Evolutionary conservation across 1,284 basidiomycete genomes (phyloP), one percentile per base, ranked within the genome.

Genomic region (Apiotrichum laibachii): DNA sequence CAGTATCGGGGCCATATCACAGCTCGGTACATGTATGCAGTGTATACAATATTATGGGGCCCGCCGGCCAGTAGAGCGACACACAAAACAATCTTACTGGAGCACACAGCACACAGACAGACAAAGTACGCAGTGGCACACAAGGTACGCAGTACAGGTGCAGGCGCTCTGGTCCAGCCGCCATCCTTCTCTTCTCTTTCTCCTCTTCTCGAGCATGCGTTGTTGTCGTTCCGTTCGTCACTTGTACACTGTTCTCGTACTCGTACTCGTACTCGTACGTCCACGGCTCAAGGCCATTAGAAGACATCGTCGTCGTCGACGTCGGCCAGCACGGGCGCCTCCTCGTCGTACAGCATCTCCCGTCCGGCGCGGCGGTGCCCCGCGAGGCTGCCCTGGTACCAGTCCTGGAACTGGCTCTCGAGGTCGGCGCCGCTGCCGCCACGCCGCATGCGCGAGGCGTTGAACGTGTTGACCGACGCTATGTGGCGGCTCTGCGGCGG

Each of bases 291-390:
- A n/a, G n/a, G 39, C 18, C 34, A 35, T 35, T 13, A 57, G 42
- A 63, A 57, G 53, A 60, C 50, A 18, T 63, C 60, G 31, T 57
- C 57, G 43, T 62, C 61, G n/a, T 59, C 57, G n/a, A 59, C 57
- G 12, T 35, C 19, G 22, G 61, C 61, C 15, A 59, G 43, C 35
- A 45, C 52, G 6, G 61, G 57, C 40, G 52, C 52, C 13, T 47
- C 50, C 52, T 62, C 57, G 51, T 57, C 52, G 12, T 55, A 37
- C 39, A 57, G 53, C 19, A 63, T 44, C 15, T n/a, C n/a, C n/a
- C n/a, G n/a, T n/a, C n/a, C n/a, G n/a, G 39, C 37, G 12, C 57
- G 56, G 21, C 1, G 55, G 57, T n/a, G 58, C 53, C 5, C 55
- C 10, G 55, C 55, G 0, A 63, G 43, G 16, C 53, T 55, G 34